Base-by-base conservation (phyloP, 2,329 filamentous ascomycete genomes). In the Aspergillus bombycis region DNA sequence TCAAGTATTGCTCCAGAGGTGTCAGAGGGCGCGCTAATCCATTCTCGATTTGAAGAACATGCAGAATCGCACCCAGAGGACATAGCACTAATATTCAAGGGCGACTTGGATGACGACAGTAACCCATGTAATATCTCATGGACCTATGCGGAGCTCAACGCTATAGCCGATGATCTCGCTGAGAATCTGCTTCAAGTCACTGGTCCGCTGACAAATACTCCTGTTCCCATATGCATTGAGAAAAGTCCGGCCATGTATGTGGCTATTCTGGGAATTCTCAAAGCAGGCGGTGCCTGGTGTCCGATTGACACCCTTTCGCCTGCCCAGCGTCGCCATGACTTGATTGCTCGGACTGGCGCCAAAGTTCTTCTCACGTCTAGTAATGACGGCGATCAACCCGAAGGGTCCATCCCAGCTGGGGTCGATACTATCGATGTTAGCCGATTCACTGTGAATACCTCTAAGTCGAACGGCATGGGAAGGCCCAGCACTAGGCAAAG, bases 211-310 rank as follows among this genome's bases (percentile, higher is more conserved):
- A 62, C 57, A 36, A 68, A 72, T 46, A 64, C 63, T 2, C 68
- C 76, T 10, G 72, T 79, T 7, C 77, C 75, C 10, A 75, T 81
- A 16, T 79, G 77, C 41, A 79, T 81, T 67, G 72, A 78, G 26
- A 76, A 77, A 60, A 76, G 75, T 53, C 72, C 77, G 3, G 74
- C 76, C 11, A 41, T 74, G 19, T 80, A 80, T 61, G 71, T 81
- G 21, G 73, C 79, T n/a, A 77, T 81, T 28, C 67, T 82, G 8
- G 80, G 74, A 32, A 74, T 79, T 28, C 66, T 82, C 55, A 82
- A 82, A 62, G 75, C 79, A 32, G 80, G 81, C 1, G 76, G 70
- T 23, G 79, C 78, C 1, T 81, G 77, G 73, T 80, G 75, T 62
- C 78, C 79, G 0, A 76, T 81, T 32, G 79, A 81, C 64, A 71